These are phyloP conservation scores for Yueomyces sp. DNA, from an alignment of 1,139 yeast species.

Conservation along the genomic window DNA sequence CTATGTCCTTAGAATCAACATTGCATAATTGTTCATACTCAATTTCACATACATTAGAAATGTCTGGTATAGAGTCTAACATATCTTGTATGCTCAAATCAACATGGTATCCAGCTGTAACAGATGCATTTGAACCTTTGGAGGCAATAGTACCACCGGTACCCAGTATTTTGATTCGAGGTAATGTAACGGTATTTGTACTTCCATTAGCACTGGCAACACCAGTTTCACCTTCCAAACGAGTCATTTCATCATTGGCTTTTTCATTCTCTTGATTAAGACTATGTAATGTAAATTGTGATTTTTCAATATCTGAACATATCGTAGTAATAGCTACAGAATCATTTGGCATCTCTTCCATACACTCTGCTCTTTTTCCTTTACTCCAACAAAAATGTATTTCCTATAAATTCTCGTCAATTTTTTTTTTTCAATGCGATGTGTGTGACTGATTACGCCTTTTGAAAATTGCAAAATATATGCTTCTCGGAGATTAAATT, in stretches of 20 bases:
- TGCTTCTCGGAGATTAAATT: too few species aligned
- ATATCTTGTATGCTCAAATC: constrained; percentile 55
- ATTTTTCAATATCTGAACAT: constrained; percentile 21
- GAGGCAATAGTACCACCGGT: constrained; percentile 71
- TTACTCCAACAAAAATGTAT: too few species aligned
- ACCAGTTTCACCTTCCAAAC: not conserved
- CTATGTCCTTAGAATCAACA: constrained; percentile 52
- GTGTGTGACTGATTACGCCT: too few species aligned
- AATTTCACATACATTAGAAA: constrained; percentile 42
- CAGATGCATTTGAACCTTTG: constrained; percentile 41
- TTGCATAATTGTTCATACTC: constrained; percentile 57
- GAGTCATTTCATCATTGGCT: not conserved
- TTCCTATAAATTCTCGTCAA: too few species aligned
- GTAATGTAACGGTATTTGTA: constrained; percentile 9
- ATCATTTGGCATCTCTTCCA: constrained; percentile 15
- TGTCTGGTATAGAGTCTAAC: constrained; percentile 46
- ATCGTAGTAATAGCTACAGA: constrained; percentile 22
- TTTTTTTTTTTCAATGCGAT: too few species aligned
- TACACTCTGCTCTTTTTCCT: too few species aligned
- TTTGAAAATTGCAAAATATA: too few species aligned
- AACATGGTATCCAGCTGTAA: constrained; percentile 58
- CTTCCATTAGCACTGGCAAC: not conserved
- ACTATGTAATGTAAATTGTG: constrained; percentile 18
- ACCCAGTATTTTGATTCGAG: constrained; percentile 45
- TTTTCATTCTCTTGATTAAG: constrained; percentile 6